Evolutionary conservation across 1,284 basidiomycete species (phyloP).

Genomic region (Filobasidium uniguttulatum): DNA sequence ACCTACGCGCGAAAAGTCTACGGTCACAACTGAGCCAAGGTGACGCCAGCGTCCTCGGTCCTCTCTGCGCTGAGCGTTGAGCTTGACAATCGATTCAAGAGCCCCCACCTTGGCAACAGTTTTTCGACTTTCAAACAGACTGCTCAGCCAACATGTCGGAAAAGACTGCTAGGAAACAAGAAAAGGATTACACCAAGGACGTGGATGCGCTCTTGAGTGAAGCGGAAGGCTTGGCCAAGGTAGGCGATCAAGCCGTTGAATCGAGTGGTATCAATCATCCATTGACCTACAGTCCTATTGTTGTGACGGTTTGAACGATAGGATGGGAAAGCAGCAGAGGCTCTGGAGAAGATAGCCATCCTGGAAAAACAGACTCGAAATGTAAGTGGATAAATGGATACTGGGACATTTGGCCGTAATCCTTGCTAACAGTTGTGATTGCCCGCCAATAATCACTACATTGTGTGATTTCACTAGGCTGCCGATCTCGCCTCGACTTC

Average conservation of each 20-base stretch:
- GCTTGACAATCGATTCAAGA: too few species aligned
- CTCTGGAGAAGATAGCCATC: slow-evolving; percentile 72
- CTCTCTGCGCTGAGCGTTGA: too few species aligned
- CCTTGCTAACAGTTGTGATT: neutral
- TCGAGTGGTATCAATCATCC: neutral
- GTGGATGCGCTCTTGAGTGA: slow-evolving; percentile 40
- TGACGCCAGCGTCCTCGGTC: too few species aligned
- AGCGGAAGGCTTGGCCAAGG: slow-evolving; percentile 38
- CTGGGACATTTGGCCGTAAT: too few species aligned
- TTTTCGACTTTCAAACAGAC: too few species aligned
- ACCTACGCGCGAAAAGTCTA: too few species aligned
- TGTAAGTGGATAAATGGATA: too few species aligned
- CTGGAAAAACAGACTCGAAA: slow-evolving; percentile 96
- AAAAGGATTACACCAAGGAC: slow-evolving; percentile 43
- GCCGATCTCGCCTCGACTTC: slow-evolving; percentile 85
- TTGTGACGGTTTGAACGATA: slow-evolving; percentile 17
- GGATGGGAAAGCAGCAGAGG: slow-evolving; percentile 64
- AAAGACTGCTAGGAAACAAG: slow-evolving; percentile 39
- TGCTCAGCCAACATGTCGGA: slow-evolving; percentile 30
- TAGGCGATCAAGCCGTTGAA: slow-evolving; percentile 17
- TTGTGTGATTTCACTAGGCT: too few species aligned
- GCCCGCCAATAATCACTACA: neutral
- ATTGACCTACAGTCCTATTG: neutral
- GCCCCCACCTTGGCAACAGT: too few species aligned
- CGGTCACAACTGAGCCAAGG: too few species aligned